Conservation (phyloP, 2,329 filamentous ascomycete species). For the Cladosporium cucumerinum region DNA sequence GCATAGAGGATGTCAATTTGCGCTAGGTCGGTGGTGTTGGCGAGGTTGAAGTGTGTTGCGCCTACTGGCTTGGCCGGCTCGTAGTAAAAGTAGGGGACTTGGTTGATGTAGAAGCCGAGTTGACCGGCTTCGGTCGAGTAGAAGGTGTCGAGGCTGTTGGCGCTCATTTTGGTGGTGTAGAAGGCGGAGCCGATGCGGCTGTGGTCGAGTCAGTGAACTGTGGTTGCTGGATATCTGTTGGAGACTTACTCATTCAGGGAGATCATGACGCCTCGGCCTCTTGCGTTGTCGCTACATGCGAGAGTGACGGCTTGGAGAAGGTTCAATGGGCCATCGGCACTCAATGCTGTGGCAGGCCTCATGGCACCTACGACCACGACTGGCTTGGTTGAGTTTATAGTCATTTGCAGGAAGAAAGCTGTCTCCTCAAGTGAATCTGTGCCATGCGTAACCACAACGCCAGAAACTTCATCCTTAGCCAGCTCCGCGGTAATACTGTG, state of each 20-base stretch:
- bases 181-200: conserved; percentile 55
- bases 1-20: conserved; percentile 57
- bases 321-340: conserved; percentile 62
- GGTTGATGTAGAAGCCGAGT: conserved; percentile 57
- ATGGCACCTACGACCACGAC: conserved; percentile 61
- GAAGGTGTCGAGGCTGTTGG: conserved; percentile 63
- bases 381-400: conserved; percentile 56
- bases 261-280: conserved; percentile 56
- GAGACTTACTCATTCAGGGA: conserved; percentile 53
- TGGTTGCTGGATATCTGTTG: not conserved
- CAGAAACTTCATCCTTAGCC: conserved; percentile 39
- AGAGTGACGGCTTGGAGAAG: conserved; percentile 59
- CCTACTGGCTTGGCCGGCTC: conserved; percentile 49
- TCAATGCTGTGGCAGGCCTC: conserved; percentile 60
- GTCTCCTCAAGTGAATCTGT: conserved; percentile 65
- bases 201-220: not conserved
- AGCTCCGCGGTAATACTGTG: conserved; percentile 50
- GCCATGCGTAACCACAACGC: conserved; percentile 61
- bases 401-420: conserved; percentile 61
- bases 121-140: conserved; percentile 55
- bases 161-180: conserved; percentile 60
- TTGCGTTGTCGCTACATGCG: conserved; percentile 47
- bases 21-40: conserved; percentile 41
- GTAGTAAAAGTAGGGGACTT: conserved; percentile 60
- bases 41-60: conserved; percentile 45